These are phyloP conservation scores for Boletus sp. DNA, from an alignment of 1,284 basidiomycete genomes.

Conservation along the genomic window DNA sequence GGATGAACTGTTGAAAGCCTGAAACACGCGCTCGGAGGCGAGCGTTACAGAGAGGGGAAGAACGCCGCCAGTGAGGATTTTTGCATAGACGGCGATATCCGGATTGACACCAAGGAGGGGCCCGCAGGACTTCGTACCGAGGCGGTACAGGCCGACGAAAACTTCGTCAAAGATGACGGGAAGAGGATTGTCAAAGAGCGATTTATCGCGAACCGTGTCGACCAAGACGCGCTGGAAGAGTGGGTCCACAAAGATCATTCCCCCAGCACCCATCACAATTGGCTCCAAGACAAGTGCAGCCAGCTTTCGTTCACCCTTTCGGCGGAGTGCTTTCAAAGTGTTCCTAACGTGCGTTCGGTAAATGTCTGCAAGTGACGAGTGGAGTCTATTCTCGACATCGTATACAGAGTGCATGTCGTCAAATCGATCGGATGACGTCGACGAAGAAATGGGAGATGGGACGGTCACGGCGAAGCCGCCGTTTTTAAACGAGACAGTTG, in stretches of 20 bases:
- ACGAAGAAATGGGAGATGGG: conserved; percentile 47
- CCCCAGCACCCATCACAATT: conserved; percentile 91
- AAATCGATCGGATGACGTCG: conserved; percentile 25
- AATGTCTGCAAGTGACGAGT: conserved; percentile 54
- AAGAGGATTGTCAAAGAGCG: conserved; percentile 46
- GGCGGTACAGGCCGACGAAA: conserved; percentile 86
- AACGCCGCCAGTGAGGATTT: conserved; percentile 91
- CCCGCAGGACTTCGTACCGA: conserved; percentile 69
- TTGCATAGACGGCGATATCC: conserved; percentile 90
- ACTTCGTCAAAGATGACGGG: conserved; percentile 97
- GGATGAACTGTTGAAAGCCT: conserved; percentile 69
- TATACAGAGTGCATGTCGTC: conserved; percentile 66
- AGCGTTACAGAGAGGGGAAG: conserved; percentile 86
- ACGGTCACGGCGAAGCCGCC: conserved; percentile 60
- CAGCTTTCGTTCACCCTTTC: conserved; percentile 40
- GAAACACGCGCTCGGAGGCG: conserved; percentile 75
- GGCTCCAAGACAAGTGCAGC: conserved; percentile 89
- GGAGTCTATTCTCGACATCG: conserved; percentile 63
- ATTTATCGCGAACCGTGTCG: conserved; percentile 66
- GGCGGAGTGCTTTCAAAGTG: conserved; percentile 51
- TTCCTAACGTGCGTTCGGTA: conserved; percentile 64
- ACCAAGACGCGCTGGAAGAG: conserved; percentile 90
- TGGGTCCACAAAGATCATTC: conserved; percentile 97
- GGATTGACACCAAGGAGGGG: conserved; percentile 69
- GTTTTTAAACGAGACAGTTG: conserved; percentile 66